Conservation (phyloP, 2,329 filamentous ascomycete genomes). For the Cercospora zeina region DNA sequence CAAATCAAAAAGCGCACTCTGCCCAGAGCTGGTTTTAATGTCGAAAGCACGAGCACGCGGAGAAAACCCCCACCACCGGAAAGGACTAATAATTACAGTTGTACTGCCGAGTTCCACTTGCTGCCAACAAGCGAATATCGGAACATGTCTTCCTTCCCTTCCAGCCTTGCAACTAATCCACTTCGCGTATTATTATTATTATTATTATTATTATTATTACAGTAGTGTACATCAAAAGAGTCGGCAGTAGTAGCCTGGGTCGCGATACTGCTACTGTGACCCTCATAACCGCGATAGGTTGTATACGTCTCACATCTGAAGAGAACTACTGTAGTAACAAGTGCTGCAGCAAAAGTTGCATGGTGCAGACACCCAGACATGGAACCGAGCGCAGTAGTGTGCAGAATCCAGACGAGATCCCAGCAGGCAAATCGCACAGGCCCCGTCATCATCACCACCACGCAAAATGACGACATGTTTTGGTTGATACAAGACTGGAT, state of each 20-base stretch:
- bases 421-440: not conserved
- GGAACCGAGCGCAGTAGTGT: not conserved
- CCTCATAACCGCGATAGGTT: not conserved
- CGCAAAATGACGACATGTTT: conserved; percentile 4
- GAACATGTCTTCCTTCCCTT: too few relatives aligned
- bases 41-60: too few relatives aligned
- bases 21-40: too few relatives aligned
- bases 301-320: not conserved
- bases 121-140: too few relatives aligned
- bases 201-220: too few relatives aligned
- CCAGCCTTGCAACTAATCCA: too few relatives aligned
- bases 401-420: not conserved
- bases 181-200: too few relatives aligned
- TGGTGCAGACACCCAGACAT: not conserved
- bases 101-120: too few relatives aligned
- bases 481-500: not conserved
- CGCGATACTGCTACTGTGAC: not conserved
- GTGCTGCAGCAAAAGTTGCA: not conserved
- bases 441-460: not conserved
- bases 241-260: not conserved
- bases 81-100: too few relatives aligned
- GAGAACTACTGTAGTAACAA: not conserved
- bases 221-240: too few relatives aligned
- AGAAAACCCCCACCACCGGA: too few relatives aligned
- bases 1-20: too few relatives aligned